These are phyloP conservation scores for Zygosaccharomyces gambellarensis DNA, from an alignment of 805 yeast genomes.

Conservation along the genomic window DNA sequence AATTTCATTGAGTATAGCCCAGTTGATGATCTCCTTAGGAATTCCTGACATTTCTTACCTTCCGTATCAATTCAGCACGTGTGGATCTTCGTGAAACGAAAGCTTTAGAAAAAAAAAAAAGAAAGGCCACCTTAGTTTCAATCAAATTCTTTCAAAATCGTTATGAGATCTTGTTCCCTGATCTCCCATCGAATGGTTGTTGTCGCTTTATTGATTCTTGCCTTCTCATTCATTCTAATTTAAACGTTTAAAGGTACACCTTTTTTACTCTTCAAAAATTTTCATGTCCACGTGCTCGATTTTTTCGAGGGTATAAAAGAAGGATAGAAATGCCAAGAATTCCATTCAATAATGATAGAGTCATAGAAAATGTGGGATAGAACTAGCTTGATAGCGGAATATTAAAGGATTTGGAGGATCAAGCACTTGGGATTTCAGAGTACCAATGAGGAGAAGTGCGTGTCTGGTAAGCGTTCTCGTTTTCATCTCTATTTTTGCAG, in stretches of 20 bases:
- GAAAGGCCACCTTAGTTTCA: no score
- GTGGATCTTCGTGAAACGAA: no score
- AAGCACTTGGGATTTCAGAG: background rate
- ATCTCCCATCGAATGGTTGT: background rate
- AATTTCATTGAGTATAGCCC: slow-evolving; percentile 84
- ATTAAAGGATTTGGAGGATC: background rate
- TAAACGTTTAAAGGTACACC: background rate
- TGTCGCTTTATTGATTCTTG: background rate
- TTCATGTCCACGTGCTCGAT: background rate
- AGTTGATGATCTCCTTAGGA: slow-evolving; percentile 66
- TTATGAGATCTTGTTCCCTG: background rate
- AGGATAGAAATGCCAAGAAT: background rate
- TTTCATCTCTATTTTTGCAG: slow-evolving; percentile 1
- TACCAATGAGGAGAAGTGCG: background rate
- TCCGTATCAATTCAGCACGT: no score
- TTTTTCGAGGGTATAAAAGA: background rate
- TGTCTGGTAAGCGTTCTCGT: background rate
- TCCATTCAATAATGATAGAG: background rate
- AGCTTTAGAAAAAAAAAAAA: no score
- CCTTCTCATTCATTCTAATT: background rate
- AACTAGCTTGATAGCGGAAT: no score
- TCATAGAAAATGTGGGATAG: background rate
- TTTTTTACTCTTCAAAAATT: background rate
- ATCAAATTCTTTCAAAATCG: background rate
- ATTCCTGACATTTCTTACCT: slow-evolving; percentile 15